Evolutionary conservation across 2,329 filamentous ascomycete species (phyloP).

Genomic region (Colletotrichum truncatum): DNA sequence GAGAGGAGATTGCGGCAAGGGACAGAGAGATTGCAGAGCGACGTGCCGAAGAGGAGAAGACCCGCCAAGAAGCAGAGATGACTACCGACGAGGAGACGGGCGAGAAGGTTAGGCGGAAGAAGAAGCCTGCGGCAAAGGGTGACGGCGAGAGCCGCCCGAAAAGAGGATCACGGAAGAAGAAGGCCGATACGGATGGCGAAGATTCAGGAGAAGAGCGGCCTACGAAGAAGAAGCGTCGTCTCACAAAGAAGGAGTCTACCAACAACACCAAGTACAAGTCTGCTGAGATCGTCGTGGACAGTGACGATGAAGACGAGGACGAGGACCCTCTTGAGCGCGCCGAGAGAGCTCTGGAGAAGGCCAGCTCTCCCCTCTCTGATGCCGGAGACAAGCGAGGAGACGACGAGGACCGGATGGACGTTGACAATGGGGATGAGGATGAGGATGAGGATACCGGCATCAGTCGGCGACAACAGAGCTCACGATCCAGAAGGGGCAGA

Average conservation of each 20-base stretch:
- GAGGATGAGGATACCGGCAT: constrained; percentile 64
- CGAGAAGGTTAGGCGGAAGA: constrained; percentile 82
- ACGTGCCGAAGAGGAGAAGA: constrained; percentile 75
- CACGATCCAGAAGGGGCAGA: constrained; percentile 59
- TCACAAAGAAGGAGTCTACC: constrained; percentile 58
- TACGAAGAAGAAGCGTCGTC: constrained; percentile 70
- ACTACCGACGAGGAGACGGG: constrained; percentile 86
- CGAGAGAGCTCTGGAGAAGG: constrained; percentile 50
- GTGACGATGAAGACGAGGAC: constrained; percentile 66
- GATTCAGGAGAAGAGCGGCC: constrained; percentile 59
- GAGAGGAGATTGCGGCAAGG: constrained; percentile 80
- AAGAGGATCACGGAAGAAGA: constrained; percentile 70
- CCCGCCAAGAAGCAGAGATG: constrained; percentile 77
- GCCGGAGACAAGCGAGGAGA: constrained; percentile 39
- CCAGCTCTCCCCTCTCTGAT: constrained; percentile 44
- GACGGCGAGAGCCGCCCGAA: constrained; percentile 43
- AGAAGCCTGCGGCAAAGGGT: constrained; percentile 56
- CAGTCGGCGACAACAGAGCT: constrained; percentile 51
- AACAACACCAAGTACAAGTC: constrained; percentile 79
- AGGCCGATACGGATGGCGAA: constrained; percentile 51
- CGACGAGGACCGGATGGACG: constrained; percentile 59
- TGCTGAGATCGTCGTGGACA: constrained; percentile 83
- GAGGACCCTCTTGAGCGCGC: constrained; percentile 55
- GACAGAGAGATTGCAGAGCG: constrained; percentile 78
- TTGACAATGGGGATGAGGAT: constrained; percentile 55